Evolutionary conservation across 169 alveolate genomes (phyloP), one percentile per base, ranked within the genome.

Genomic region (Eimeria acervulina): DNA sequence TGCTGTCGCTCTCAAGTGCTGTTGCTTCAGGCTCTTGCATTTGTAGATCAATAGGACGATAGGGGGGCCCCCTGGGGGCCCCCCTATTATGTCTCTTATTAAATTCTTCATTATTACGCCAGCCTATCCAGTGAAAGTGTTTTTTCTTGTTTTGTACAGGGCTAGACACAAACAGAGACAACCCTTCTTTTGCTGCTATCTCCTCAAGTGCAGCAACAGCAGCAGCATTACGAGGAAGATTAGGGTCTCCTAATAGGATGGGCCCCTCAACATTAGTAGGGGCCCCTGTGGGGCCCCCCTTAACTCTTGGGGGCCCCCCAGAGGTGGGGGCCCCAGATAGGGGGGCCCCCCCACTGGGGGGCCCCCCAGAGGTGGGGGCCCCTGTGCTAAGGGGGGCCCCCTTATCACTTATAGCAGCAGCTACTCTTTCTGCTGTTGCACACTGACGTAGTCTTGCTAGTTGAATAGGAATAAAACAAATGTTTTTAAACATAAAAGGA

Each of bases 381-480:
- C n/a, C 36, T 8, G n/a, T 17, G n/a, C n/a, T n/a, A 15, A 15
- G 42, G 89, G 72, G 4, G 76, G 40, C 76, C 10, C 76, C 76
- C 5, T 66, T 15, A 6, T 40, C 85, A 17, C 47, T 17, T 31
- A 15, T 6, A 42, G 59, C 55, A 33, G 61, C 83, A 28, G 52
- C 70, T 84, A 74, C 78, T 36, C 94, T 51, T 31, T 61, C 97
- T 26, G 97, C 97, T 23, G 94, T 83, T 74, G 97, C 90, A 42
- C 96, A 94, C 63, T 96, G 97, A 63, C 97, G 91, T 19, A 96
- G 33, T 36, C 97, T 70, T 33, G 90, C 96, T 70, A 94, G 89
- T 70, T 96, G 97, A 12, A 96, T 40, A 1, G 97, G 97, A n/a
- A 96, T 95, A 83, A 96, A 96, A 47, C 96, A 89, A 31, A 96